A percentile compares a stretch with the other conserved stretches of the same genome.
phyloP scores from a whole-genome alignment of 2,329 filamentous ascomycete species.

The Exophiala sp. region DNA sequence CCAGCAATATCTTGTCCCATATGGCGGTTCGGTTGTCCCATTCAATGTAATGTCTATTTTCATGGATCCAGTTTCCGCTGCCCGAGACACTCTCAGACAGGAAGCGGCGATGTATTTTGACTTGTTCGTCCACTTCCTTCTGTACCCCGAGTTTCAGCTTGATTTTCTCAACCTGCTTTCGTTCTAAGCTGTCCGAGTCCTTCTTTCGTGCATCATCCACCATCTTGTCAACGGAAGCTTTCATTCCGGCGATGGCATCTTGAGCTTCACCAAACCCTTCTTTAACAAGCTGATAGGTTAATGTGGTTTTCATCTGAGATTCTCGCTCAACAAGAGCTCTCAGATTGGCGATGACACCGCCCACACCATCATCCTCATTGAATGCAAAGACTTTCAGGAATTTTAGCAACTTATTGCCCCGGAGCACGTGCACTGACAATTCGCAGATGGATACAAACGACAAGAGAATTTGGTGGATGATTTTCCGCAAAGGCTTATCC shows the following conservation, averaged over 20 bases:
- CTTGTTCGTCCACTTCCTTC: background rate
- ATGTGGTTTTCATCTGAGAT: constrained; percentile 29
- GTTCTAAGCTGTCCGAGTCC: background rate
- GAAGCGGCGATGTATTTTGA: background rate
- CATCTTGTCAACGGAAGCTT: background rate
- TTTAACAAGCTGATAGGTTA: constrained; percentile 16
- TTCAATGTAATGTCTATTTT: background rate
- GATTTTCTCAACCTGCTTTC: background rate
- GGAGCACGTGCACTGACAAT: background rate
- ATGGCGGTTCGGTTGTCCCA: background rate
- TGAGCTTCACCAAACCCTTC: constrained; percentile 2
- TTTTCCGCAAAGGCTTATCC: background rate
- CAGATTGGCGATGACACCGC: constrained; percentile 27
- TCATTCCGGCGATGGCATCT: background rate
- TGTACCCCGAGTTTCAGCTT: constrained; percentile 1
- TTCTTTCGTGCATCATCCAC: background rate
- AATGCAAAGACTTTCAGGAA: constrained; percentile 30
- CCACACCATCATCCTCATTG: constrained; percentile 31
- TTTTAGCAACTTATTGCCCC: background rate
- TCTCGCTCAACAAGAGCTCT: constrained; percentile 30
- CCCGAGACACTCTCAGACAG: background rate
- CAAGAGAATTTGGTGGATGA: constrained; percentile 1
- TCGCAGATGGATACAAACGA: constrained; percentile 4
- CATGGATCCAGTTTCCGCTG: background rate
- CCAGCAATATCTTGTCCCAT: background rate